Evolutionary conservation across 176 grass and related monocot genomes (phyloP).

Genomic region (Chrysopogon serrulatus): DNA sequence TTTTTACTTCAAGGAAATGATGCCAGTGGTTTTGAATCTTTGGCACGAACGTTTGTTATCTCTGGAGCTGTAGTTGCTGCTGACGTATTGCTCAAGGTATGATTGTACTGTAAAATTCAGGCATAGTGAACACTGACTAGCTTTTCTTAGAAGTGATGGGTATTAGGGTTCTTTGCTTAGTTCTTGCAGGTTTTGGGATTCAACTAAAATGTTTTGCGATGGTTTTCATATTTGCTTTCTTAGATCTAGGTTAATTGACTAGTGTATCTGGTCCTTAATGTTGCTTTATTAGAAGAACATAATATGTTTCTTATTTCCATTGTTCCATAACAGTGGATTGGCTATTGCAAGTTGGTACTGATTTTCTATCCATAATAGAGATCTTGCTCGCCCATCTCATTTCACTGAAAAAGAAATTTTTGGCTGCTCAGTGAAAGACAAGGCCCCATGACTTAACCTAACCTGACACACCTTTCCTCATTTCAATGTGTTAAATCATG

Average conservation of each 20-base stretch:
- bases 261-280: background rate
- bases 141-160: background rate
- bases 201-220: background rate
- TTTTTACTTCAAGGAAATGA: slow-evolving; percentile 99
- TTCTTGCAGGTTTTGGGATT: background rate
- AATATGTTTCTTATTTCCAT: background rate
- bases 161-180: background rate
- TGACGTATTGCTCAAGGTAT: slow-evolving; percentile 93
- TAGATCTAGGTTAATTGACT: background rate
- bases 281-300: background rate
- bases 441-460: background rate
- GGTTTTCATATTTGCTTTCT: background rate
- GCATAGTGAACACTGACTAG: background rate
- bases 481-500: slow-evolving; percentile 6
- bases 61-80: slow-evolving; percentile 87
- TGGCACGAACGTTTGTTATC: slow-evolving; percentile 82
- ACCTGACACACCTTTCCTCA: background rate
- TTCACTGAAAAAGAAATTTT: background rate
- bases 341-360: background rate
- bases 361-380: slow-evolving; percentile 1
- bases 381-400: background rate
- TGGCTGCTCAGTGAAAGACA: background rate
- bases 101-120: background rate
- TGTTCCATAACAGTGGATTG: background rate
- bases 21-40: slow-evolving; percentile 73